Evolutionary conservation across 768 basidiomycete genomes (phyloP).

Genomic region (Pulveroboletus sp.): DNA sequence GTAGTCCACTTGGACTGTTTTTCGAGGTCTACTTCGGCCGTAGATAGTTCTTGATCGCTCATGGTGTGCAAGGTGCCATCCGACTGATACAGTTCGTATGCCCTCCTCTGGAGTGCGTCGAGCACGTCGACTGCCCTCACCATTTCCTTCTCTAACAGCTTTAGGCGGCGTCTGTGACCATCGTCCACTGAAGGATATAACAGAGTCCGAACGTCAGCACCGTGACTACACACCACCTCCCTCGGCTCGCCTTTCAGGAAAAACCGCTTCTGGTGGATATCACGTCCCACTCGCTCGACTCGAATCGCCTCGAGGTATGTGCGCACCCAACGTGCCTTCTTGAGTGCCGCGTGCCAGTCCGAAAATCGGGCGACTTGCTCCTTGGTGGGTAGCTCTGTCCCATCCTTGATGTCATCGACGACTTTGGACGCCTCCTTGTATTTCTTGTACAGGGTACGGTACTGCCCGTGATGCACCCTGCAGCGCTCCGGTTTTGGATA

Average conservation of each 20-base stretch:
- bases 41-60: neutral
- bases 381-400: slow-evolving; percentile 14
- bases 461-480: slow-evolving; percentile 24
- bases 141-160: slow-evolving; percentile 28
- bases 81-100: slow-evolving; percentile 12
- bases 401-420: slow-evolving; percentile 18
- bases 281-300: slow-evolving; percentile 28
- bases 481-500: slow-evolving; percentile 17
- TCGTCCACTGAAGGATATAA: slow-evolving; percentile 22
- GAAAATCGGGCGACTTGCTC: slow-evolving; percentile 10
- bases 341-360: slow-evolving; percentile 10
- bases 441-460: slow-evolving; percentile 17
- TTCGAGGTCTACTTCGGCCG: neutral
- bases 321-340: slow-evolving; percentile 21
- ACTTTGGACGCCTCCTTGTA: slow-evolving; percentile 27
- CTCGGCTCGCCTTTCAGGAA: slow-evolving; percentile 27
- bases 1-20: neutral
- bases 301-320: slow-evolving; percentile 32
- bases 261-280: slow-evolving; percentile 31
- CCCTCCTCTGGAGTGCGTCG: slow-evolving; percentile 16
- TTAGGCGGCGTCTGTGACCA: slow-evolving; percentile 28
- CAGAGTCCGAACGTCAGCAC: neutral
- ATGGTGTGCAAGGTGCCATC: slow-evolving; percentile 4
- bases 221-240: no score
- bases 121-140: slow-evolving; percentile 17